These are phyloP conservation scores for Fusarium veterinarium DNA, from an alignment of 2,329 filamentous ascomycete genomes.

Conservation along the genomic window DNA sequence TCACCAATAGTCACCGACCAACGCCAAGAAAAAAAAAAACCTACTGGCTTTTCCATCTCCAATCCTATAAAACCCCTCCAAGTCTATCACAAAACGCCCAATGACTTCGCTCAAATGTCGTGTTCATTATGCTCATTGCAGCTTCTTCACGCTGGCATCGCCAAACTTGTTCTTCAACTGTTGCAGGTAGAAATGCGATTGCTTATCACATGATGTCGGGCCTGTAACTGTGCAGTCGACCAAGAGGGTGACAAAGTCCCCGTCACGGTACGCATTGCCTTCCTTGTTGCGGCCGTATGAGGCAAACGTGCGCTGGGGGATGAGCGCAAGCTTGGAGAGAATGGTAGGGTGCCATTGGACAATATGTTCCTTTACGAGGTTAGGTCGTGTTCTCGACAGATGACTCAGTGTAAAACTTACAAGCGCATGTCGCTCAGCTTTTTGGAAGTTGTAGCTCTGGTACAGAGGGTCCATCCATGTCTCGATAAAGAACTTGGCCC, in stretches of 20 bases:
- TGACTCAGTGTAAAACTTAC: slow-evolving; percentile 60
- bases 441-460: slow-evolving; percentile 94
- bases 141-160: neutral
- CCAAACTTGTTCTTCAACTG: slow-evolving; percentile 59
- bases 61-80: slow-evolving; percentile 5
- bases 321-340: slow-evolving; percentile 85
- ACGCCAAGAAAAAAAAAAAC: slow-evolving; percentile 22
- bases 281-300: slow-evolving; percentile 72
- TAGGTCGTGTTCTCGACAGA: neutral
- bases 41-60: slow-evolving; percentile 16
- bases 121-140: slow-evolving; percentile 24
- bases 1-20: slow-evolving; percentile 18
- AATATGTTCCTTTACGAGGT: slow-evolving; percentile 76
- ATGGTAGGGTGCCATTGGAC: slow-evolving; percentile 98
- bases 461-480: slow-evolving; percentile 97
- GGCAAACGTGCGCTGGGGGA: slow-evolving; percentile 89
- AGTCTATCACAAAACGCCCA: slow-evolving; percentile 34
- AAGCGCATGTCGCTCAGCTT: slow-evolving; percentile 90
- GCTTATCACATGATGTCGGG: slow-evolving; percentile 74
- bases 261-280: slow-evolving; percentile 79
- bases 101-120: slow-evolving; percentile 25
- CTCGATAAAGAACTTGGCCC: slow-evolving; percentile 92
- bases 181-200: slow-evolving; percentile 68
- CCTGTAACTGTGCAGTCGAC: slow-evolving; percentile 73
- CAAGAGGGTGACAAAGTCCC: slow-evolving; percentile 87